Conservation (phyloP, 768 basidiomycete species). For the Kwoniella botswanensis region DNA sequence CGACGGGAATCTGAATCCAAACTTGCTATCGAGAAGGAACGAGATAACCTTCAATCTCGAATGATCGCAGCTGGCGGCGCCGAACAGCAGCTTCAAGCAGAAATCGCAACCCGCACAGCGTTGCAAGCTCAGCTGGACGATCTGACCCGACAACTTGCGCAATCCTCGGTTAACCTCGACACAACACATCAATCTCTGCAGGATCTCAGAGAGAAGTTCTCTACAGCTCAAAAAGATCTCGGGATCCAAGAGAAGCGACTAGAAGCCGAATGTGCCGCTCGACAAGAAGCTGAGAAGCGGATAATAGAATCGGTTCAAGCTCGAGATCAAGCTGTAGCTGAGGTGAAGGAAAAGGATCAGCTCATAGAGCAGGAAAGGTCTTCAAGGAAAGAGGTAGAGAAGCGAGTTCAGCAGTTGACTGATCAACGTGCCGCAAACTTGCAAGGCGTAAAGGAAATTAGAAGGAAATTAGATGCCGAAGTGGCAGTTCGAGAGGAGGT, state of each 20-base stretch:
- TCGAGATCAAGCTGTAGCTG: slow-evolving; percentile 16
- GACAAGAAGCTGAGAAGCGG: slow-evolving; percentile 14
- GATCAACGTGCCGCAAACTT: slow-evolving; percentile 12
- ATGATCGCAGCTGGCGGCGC: slow-evolving; percentile 7
- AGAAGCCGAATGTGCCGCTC: slow-evolving; percentile 5
- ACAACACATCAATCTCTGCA: slow-evolving; percentile 7
- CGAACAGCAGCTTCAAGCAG: slow-evolving; percentile 13
- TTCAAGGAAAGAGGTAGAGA: neutral
- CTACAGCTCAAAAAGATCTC: slow-evolving; percentile 15
- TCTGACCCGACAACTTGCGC: neutral
- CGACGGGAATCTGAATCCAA: slow-evolving; percentile 6
- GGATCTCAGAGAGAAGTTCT: slow-evolving; percentile 6
- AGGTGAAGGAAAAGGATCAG: neutral
- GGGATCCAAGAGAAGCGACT: slow-evolving; percentile 14
- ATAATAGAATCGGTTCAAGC: neutral
- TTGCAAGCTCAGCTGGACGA: slow-evolving; percentile 11
- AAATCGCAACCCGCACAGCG: neutral
- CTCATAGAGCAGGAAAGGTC: neutral
- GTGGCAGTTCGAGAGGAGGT: neutral
- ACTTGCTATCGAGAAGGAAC: neutral
- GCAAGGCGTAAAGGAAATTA: slow-evolving; percentile 1
- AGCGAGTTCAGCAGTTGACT: neutral
- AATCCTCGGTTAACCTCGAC: slow-evolving; percentile 3
- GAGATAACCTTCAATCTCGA: slow-evolving; percentile 8
- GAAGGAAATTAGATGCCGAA: slow-evolving; percentile 10